A percentile compares a stretch with the other conserved stretches of the same genome.
These are phyloP conservation scores for Sporothrix brunneoviolacea DNA, from an alignment of 2,329 filamentous ascomycete species.

Conservation along the genomic window DNA sequence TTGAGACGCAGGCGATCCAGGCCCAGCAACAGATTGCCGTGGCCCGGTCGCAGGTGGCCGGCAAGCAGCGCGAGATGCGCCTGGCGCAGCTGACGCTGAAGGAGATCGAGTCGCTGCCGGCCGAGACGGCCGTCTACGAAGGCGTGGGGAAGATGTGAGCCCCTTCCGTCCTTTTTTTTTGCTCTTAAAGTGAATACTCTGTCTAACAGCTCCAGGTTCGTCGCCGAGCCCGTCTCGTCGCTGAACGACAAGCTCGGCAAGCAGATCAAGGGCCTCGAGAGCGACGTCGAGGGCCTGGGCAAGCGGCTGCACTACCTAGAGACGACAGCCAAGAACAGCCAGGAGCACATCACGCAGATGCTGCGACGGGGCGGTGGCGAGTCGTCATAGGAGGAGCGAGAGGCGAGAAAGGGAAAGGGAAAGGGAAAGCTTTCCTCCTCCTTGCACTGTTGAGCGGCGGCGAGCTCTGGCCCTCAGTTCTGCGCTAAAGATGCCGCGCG, in stretches of 20 bases:
- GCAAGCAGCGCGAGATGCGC: constrained; percentile 82
- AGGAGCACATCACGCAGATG: constrained; percentile 84
- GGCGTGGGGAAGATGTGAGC: constrained; percentile 95
- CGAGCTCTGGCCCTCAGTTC: no score
- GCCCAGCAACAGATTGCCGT: constrained; percentile 90
- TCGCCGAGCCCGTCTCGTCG: constrained; percentile 64
- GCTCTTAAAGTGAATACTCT: constrained; percentile 1
- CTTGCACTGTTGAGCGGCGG: no score
- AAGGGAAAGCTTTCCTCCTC: no score
- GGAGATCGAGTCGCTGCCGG: constrained; percentile 71
- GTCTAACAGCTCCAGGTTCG: constrained; percentile 68
- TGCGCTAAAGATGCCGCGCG: no score
- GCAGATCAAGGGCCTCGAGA: constrained; percentile 68
- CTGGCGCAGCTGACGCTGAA: constrained; percentile 80
- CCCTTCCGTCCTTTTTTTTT: constrained; percentile 16
- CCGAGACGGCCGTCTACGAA: constrained; percentile 79
- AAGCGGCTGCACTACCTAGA: constrained; percentile 92
- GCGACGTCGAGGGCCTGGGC: constrained; percentile 71
- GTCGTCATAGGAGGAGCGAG: constrained; percentile 12
- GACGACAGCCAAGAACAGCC: constrained; percentile 91
- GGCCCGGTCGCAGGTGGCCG: constrained; percentile 73
- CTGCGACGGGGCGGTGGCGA: constrained; percentile 48
- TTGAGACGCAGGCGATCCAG: constrained; percentile 79
- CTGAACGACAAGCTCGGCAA: constrained; percentile 69
- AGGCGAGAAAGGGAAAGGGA: background rate